phyloP scores from a whole-genome alignment of 805 yeast species.

The Teunomyces funiuensis region DNA sequence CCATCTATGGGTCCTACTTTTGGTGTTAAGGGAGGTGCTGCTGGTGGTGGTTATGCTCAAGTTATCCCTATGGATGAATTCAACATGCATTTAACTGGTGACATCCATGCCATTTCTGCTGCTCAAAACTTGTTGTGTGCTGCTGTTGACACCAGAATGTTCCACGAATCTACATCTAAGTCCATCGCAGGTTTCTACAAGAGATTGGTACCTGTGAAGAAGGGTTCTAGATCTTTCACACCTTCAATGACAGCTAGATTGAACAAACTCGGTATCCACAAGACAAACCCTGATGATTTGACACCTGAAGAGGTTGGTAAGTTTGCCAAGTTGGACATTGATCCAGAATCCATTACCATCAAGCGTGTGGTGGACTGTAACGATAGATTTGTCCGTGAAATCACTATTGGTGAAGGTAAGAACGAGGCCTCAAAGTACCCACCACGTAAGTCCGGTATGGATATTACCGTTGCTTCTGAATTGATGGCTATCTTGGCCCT shows the following conservation, averaged over 20 bases:
- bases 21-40: constrained; percentile 99
- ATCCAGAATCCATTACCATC: constrained; percentile 87
- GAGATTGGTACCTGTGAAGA: constrained; percentile 82
- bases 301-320: constrained; percentile 69
- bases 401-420: constrained; percentile 88
- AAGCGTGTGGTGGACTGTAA: constrained; percentile 93
- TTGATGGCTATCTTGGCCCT: constrained; percentile 94
- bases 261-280: constrained; percentile 74
- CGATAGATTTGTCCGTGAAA: constrained; percentile 85
- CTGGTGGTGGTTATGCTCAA: constrained; percentile 98
- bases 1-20: constrained; percentile 99
- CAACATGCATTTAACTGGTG: constrained; percentile 96
- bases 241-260: constrained; percentile 76
- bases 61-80: constrained; percentile 99
- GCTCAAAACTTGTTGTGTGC: constrained; percentile 95
- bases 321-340: constrained; percentile 84
- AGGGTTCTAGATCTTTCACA: constrained; percentile 77
- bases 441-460: constrained; percentile 86
- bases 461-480: constrained; percentile 94
- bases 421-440: constrained; percentile 79
- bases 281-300: constrained; percentile 78
- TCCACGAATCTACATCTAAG: constrained; percentile 88
- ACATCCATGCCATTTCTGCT: constrained; percentile 92
- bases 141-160: constrained; percentile 94
- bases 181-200: constrained; percentile 74